Conservation (phyloP, 192 early-diverging fungal genomes). For the Blastocladiella britannica region DNA sequence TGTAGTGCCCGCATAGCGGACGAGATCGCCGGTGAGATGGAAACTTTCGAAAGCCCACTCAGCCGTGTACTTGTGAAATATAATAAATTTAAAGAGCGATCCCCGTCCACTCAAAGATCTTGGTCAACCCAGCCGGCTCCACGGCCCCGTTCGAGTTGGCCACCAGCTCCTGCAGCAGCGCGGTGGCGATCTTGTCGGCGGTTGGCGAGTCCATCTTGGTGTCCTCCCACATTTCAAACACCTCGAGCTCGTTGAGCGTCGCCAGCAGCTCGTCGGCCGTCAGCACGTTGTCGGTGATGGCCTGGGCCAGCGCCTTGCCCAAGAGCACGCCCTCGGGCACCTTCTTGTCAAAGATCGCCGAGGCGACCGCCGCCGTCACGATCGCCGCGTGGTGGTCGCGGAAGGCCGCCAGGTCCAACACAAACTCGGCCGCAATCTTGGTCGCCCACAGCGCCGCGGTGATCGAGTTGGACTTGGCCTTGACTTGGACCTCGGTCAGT, state of each 20-base stretch:
- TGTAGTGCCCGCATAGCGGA: no score
- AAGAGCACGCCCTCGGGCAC: neutral
- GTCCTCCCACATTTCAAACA: neutral
- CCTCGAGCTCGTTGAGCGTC: neutral
- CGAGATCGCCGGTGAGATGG: no score
- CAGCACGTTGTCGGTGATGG: neutral
- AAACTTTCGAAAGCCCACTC: no score
- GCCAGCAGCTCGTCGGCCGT: neutral
- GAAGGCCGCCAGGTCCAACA: neutral
- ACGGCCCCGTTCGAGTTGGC: no score
- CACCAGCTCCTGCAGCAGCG: neutral
- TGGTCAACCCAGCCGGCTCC: no score
- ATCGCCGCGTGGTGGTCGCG: neutral
- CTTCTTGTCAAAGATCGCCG: neutral
- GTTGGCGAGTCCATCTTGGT: neutral
- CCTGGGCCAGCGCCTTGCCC: neutral
- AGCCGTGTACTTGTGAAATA: no score
- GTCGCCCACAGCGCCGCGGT: neutral
- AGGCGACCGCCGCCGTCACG: neutral
- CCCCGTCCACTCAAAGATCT: no score
- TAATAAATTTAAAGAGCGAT: no score
- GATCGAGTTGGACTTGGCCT: neutral
- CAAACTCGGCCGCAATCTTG: neutral
- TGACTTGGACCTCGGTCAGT: neutral
- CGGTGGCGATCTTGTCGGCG: neutral